Base-by-base conservation (phyloP, 208 protist genomes). In the Leishmania lainsoni region DNA sequence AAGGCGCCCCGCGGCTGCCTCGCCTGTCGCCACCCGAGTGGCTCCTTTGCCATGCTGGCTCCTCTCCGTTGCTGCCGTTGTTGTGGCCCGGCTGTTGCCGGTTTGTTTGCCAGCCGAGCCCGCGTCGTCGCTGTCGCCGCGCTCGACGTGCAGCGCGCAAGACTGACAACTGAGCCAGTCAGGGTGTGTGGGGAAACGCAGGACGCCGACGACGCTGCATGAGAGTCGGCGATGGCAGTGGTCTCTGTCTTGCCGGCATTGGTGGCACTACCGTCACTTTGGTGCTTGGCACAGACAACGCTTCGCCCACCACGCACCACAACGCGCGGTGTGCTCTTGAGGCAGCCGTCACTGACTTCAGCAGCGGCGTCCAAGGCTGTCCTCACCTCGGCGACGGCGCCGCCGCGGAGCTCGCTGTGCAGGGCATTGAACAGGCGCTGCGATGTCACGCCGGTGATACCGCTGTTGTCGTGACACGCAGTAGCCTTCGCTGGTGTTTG, bases 381-480 rank as follows among this genome's bases (percentile, higher is more conserved):
- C 48, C 20, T 29, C 39, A 39, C 68, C 32, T 45, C 68, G 39
- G 22, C 49, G 68, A 29, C 68, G 39, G 49, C 26, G 45, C 26
- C 14, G 49, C 35, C n/a, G 42, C 70, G 14, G 45, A 35, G 70
- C 48, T 58, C 70, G 70, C 48, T 75, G 70, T 22, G 48, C 3
- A 75, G 70, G 26, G n/a, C 70, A 51, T 75, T 26, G 22, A 75
- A 3, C 22, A 75, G 70, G 12, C 70, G 70, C 48, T 48, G 70
- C 70, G 70, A 45, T 6, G 70, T 3, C 45, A 51, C 70, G 48
- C 70, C 58, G 45, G 20, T 51, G 22, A 10, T 58, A n/a, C 35
- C 26, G n/a, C 70, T 75, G 12, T 10, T 58, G 48, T 5, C 59
- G 48, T 20, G 32, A 49, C 39, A 20, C 20, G 32, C 20, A 39